Evolutionary conservation across 352 stramenopile species (phyloP), one percentile per base, ranked within the genome.

Genomic region (Globisporangium irregulare): DNA sequence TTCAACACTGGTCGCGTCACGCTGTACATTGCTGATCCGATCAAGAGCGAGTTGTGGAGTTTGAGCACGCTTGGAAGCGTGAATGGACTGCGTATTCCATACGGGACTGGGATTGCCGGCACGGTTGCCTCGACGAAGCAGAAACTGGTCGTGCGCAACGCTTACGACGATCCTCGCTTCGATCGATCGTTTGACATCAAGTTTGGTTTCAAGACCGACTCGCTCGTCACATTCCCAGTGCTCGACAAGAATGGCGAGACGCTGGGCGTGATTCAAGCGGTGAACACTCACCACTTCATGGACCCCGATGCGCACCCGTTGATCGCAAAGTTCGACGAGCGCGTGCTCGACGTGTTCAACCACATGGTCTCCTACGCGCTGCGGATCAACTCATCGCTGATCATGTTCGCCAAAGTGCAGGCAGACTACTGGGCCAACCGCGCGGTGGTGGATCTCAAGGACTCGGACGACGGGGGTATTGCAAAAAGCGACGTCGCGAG

Each of bases 171-270:
- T 56, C 70, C 82, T 15, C 84, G 84, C 20, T 96, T 96, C 67
- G 88, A 95, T 69, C 74, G 71, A 5, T 92, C 86, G 51, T 87
- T 94, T 29, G 89, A 97, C 73, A 63, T 81, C 41, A 90, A 89
- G 71, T 90, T 90, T 55, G 86, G 87, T 38, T 97, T 93, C 78
- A 89, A 89, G 61, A 95, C 90, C 0, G 81, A 92, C 50, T 91
- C 80, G 34, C 65, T 93, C 15, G 67, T 95, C 22, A 90, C 81
- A 12, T 83, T 95, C 12, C 86, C 88, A 1, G 79, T 97, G 12
- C 62, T 90, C 15, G 76, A 91, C 53, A 83, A 80, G 43, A 84
- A 86, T 22, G 82, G 80, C 8, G 82, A 89, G 71, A 90, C 81
- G 2, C 68, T 93, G 5, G 86, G 82, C 24, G 86, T 93, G 29